Evolutionary conservation across 2,329 filamentous ascomycete genomes (phyloP), one percentile per base, ranked within the genome.

Genomic region (Colletotrichum tropicale): DNA sequence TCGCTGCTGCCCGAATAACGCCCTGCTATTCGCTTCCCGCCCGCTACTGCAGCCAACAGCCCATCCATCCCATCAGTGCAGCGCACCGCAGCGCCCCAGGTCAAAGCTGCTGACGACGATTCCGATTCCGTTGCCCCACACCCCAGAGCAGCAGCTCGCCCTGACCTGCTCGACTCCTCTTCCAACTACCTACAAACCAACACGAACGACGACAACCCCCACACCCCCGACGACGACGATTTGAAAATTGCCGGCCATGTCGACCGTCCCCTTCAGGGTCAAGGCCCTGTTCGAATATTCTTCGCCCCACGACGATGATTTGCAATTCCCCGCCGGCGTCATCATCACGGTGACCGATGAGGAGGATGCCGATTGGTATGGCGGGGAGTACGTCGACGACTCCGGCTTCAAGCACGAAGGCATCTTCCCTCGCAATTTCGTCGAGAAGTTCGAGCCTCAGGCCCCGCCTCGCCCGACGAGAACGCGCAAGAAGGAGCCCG

Each of bases 351-450:
- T 99, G 78, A 98, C 94, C 60, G 96, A 96, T 76, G 92, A 95
- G 84, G 97, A 98, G 83, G 97, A 98, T 83, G 93, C 90, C 78
- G 98, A 98, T 84, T 98, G 96, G 97, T 98, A 97, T 83, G 92
- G 91, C 78, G 96, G 97, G 79, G 94, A 97, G 85, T 98, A 98
- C 84, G 87, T 93, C 78, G 95, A 98, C 85, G 91, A 92, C 76
- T 86, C 89, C 68, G 97, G 97, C 72, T 86, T 85, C 77, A 95
- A 93, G 85, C 91, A 93, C 83, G 93, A 96, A 82, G 96, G 96
- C 79, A 94, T 98, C 80, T 98, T 98, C 85, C 96, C 96, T 67
- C 94, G 94, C 83, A 99, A 98, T 87, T 99, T 99, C 83, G 97
- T 99, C 82, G 97, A 99, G 86, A 95, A 94, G 86, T 98, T 95